phyloP scores from a whole-genome alignment of 108 stramenopile genomes.

The Skeletonema tropicum region DNA sequence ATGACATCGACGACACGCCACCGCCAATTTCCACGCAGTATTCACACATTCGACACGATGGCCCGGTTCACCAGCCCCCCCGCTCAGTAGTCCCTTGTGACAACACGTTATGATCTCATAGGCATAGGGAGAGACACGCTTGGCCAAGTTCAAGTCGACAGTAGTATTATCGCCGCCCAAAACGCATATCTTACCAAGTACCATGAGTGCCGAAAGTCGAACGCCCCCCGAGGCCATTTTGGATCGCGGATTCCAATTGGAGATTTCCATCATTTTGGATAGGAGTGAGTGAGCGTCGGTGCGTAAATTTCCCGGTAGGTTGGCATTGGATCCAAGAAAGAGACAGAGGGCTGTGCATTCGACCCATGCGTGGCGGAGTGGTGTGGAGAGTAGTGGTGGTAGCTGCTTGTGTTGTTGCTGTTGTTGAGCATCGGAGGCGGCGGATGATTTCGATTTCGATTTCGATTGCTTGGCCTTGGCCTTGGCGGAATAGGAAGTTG shows the following conservation, averaged over 20 bases:
- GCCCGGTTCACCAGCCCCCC: conserved; percentile 64
- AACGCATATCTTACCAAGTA: conserved; percentile 54
- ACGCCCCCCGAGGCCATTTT: conserved; percentile 78
- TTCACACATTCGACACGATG: conserved; percentile 73
- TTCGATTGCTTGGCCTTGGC: too few relatives aligned
- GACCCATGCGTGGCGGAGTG: conserved; percentile 76
- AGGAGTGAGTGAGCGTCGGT: conserved; percentile 69
- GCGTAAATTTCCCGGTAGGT: conserved; percentile 65
- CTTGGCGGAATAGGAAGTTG: conserved; percentile 5
- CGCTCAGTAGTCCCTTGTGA: conserved; percentile 64
- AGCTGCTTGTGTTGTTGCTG: conserved; percentile 49
- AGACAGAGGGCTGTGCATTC: conserved; percentile 83
- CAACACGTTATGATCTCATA: conserved; percentile 71
- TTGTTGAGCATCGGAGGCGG: too few relatives aligned
- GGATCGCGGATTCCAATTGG: conserved; percentile 70
- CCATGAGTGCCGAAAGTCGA: conserved; percentile 73
- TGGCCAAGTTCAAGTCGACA: conserved; percentile 26
- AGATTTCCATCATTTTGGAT: conserved; percentile 74
- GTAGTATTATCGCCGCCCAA: conserved; percentile 37
- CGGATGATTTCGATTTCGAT: conserved; percentile 9
- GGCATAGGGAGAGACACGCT: conserved; percentile 67
- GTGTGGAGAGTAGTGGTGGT: conserved; percentile 76
- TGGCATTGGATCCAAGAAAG: conserved; percentile 60
- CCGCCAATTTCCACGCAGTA: conserved; percentile 56
- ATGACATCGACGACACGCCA: conserved; percentile 70